These are phyloP conservation scores for Diplosphaera chodatii DNA, from an alignment of 139 green algal genomes.

Conservation along the genomic window DNA sequence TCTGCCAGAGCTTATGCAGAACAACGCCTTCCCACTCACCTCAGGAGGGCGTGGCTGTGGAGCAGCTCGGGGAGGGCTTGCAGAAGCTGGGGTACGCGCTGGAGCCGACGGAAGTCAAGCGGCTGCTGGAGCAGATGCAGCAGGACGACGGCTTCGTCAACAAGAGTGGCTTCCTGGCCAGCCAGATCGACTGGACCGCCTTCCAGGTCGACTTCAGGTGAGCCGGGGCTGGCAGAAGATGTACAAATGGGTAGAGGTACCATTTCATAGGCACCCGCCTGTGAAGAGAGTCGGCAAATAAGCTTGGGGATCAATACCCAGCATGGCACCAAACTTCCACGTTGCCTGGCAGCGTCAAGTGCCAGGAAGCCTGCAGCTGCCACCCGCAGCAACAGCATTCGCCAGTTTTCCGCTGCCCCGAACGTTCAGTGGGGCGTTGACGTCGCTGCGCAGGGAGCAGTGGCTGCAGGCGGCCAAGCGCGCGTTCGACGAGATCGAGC, in stretches of 20 bases:
- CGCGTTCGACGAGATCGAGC: conserved; percentile 65
- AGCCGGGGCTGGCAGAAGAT: no score
- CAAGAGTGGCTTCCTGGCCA: conserved; percentile 35
- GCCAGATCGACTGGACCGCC: conserved; percentile 46
- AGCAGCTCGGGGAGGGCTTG: conserved; percentile 46
- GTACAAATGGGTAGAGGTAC: no score
- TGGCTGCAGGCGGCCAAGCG: conserved; percentile 61
- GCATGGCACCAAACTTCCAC: no score
- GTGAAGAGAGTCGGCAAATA: no score
- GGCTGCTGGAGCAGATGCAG: conserved; percentile 48
- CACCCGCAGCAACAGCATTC: no score
- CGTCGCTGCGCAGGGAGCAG: conserved; percentile 41
- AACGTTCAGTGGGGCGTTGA: neutral
- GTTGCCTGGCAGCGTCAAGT: no score
- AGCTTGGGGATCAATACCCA: no score
- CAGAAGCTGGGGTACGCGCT: conserved; percentile 49
- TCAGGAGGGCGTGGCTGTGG: conserved; percentile 22
- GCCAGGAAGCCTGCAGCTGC: no score
- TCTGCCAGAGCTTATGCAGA: no score
- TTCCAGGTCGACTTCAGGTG: conserved; percentile 32
- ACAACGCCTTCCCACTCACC: no score
- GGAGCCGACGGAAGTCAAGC: conserved; percentile 25
- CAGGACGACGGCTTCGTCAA: conserved; percentile 16
- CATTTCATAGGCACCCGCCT: no score
- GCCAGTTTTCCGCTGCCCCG: no score